A percentile compares a stretch with the other conserved stretches of the same genome.
These are phyloP conservation scores for Eucommia ulmoides DNA, from an alignment of 257 asterid species.

Conservation along the genomic window DNA sequence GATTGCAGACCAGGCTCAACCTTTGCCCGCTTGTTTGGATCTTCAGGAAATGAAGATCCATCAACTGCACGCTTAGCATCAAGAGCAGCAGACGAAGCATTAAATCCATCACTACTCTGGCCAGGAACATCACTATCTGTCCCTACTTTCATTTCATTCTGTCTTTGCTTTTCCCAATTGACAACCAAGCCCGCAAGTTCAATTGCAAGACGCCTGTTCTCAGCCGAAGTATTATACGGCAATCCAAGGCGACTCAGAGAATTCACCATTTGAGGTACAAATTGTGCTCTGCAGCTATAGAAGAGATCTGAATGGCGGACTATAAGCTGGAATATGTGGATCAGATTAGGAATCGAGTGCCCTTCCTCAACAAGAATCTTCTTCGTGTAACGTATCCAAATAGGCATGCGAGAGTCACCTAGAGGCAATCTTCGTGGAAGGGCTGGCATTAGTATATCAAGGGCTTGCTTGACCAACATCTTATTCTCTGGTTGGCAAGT, in stretches of 20 bases:
- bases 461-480: conserved; percentile 96
- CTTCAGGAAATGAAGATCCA: conserved; percentile 81
- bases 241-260: conserved; percentile 98
- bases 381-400: conserved; percentile 99
- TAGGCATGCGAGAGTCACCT: conserved; percentile 99
- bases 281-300: conserved; percentile 98
- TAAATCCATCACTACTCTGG: conserved; percentile 48
- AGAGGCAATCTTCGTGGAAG: conserved; percentile 96
- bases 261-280: conserved; percentile 99
- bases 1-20: conserved; percentile 96
- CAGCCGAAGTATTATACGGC: conserved; percentile 89
- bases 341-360: conserved; percentile 92
- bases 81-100: conserved; percentile 36
- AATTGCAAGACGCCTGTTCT: conserved; percentile 98
- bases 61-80: conserved; percentile 65
- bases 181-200: conserved; percentile 99
- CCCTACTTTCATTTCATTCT: conserved; percentile 68
- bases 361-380: conserved; percentile 98
- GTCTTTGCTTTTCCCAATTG: conserved; percentile 95
- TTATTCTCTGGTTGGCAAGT: conserved; percentile 99
- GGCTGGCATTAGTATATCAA: conserved; percentile 98
- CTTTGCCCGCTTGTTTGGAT: conserved; percentile 81
- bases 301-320: conserved; percentile 98
- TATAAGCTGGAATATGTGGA: conserved; percentile 98
- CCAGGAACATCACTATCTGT: conserved; percentile 36